Evolutionary conservation across 2,329 filamentous ascomycete species (phyloP), one percentile per base, ranked within the genome.

Genomic region (Sclerotinia spermophila): DNA sequence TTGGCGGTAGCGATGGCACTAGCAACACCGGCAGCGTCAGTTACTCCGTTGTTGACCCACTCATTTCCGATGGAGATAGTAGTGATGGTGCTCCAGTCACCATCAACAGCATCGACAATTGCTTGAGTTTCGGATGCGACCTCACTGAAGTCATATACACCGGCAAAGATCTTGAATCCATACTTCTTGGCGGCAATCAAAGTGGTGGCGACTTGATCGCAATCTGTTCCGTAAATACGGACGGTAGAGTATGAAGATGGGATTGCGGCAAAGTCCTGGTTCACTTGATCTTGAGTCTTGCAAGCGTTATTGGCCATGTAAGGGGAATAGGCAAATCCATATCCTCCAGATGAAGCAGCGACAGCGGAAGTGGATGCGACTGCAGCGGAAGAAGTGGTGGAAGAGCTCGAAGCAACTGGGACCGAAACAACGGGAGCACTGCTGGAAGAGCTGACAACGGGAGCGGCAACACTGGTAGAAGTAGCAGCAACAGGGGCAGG

Each of bases 31-130:
- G 75, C 75, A 0, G 86, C 83, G 6, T 84, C 84, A 51, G 83
- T 85, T 51, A 83, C 79, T 55, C 88, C 87, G 67, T 84, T 86
- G 80, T 92, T 91, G 79, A 97, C 88, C 45, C 91, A 83, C 80
- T 97, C 93, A 78, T 97, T 97, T 73, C 93, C 93, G 56, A 97
- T 86, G 70, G 87, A 87, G 77, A 97, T 85, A 2, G 92, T 91
- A 78, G 91, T 85, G 73, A 96, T 86, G 21, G 83, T 79, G 64
- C 82, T 83, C 92, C 92, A 97, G 79, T 92, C 86, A 42, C 85
- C 83, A 8, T 82, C 74, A 21, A 86, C 88, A 6, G 83, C 79
- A 69, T 89, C 85, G 72, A 96, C 88, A 42, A 82, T 83, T 15
- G 84, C 75, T n/a, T 92, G 83, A 71, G 92, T 88, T 1, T 81